Base-by-base conservation (phyloP, 768 basidiomycete species). In the Dendrothele bispora region DNA sequence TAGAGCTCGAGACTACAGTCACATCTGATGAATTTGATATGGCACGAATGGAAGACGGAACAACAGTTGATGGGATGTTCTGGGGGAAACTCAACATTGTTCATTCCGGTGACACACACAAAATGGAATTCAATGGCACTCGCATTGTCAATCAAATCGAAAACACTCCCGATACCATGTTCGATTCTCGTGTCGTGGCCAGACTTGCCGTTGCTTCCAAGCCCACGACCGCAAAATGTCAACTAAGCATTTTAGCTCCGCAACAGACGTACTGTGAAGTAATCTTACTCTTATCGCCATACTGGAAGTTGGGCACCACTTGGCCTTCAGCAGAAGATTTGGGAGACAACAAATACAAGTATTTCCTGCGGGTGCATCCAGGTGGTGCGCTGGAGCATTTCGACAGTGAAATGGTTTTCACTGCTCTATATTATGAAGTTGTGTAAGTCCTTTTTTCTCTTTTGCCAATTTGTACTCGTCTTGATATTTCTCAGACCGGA, bases 41-140 rank as follows among this genome's bases (percentile, higher is more conserved):
- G 91, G 86, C 91, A 2, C 79, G 88, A 41, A 91, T 90, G 86
- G 91, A 92, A 54, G 91, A 93, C 56, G 91, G 90, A 1, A 91
- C 88, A 12, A 71, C 82, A 20, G 91, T 93, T 17, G 91, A 89
- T 40, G 91, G 91, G 32, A 70, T 80, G 65, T 93, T 91, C 67
- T 92, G 87, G 88, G 91, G 91, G 4, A 91, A 91, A 60, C 80
- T 93, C 45, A 82, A 82, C 55, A 88, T 93, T 42, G 79, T 91
- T 11, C 91, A 93, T 59, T 71, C 79, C 1, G 87, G 83, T 26
- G 86, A 88, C 56, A 83, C 68, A 15, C 91, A 93, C 65, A 76
- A 75, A 47, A 79, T 93, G 78, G 91, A 91, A 56, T 93, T 93
- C 62, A 83, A 68, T 43, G 91, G 91, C 21, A 90, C 91, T 21